Conservation (phyloP, 2,329 filamentous ascomycete genomes). For the Paradendryphiella salina region DNA sequence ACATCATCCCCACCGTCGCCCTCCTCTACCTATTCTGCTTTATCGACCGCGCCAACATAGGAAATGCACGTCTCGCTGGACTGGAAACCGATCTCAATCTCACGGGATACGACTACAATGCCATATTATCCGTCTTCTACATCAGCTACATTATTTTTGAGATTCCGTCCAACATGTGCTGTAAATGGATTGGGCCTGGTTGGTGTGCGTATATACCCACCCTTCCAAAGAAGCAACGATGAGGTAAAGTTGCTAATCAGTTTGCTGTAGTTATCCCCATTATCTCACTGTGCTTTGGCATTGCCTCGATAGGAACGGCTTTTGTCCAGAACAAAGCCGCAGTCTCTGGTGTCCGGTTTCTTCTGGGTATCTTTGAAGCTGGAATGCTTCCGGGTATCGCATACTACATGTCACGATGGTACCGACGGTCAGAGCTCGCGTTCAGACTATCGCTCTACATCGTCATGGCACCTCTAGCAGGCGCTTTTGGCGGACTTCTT, state of each 20-base stretch:
- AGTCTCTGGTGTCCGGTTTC: conserved; percentile 65
- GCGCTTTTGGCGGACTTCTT: conserved; percentile 71
- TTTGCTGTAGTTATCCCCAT: conserved; percentile 57
- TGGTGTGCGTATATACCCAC: conserved; percentile 55
- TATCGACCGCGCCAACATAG: conserved; percentile 74
- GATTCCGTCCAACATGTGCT: conserved; percentile 68
- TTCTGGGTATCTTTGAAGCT: conserved; percentile 69
- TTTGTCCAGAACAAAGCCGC: conserved; percentile 62
- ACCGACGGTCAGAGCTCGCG: conserved; percentile 67
- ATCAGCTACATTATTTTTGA: conserved; percentile 65
- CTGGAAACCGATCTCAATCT: conserved; percentile 65
- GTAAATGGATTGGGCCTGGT: conserved; percentile 72
- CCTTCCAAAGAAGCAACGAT: neutral
- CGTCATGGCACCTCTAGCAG: conserved; percentile 70
- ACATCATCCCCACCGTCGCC: conserved; percentile 66
- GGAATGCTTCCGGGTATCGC: conserved; percentile 75
- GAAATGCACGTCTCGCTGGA: conserved; percentile 69
- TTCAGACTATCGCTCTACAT: conserved; percentile 71
- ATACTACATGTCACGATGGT: conserved; percentile 74
- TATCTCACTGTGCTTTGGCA: conserved; percentile 65
- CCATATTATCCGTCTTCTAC: conserved; percentile 69
- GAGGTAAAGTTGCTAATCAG: neutral
- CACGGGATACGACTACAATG: conserved; percentile 68
- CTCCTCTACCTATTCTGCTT: conserved; percentile 73
- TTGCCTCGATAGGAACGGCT: conserved; percentile 65